Percentiles rank a stretch among this genome's conserved stretches.
These are phyloP conservation scores for Jimgerdemannia flammicorona DNA, from an alignment of 192 early-diverging fungal genomes.

Conservation along the genomic window DNA sequence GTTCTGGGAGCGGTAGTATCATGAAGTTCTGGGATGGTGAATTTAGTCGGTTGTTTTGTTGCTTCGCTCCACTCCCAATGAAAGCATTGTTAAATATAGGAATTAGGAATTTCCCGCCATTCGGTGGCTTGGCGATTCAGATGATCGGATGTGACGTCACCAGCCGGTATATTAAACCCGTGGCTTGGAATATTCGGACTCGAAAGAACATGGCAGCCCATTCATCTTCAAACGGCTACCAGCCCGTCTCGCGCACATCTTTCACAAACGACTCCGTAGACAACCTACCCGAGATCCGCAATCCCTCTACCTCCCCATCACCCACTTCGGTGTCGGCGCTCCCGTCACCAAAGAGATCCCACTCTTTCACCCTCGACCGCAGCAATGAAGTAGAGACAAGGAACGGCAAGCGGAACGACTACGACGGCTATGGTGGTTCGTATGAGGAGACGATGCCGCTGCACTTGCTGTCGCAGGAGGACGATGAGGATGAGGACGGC, in stretches of 20 bases:
- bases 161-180: too few species aligned
- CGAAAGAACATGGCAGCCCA: too few species aligned
- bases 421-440: conserved; percentile 4
- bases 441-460: conserved; percentile 1
- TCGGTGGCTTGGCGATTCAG: too few species aligned
- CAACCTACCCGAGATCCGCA: not conserved
- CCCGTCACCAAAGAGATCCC: too few species aligned
- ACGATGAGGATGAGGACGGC: not conserved
- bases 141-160: too few species aligned
- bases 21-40: too few species aligned
- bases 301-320: not conserved
- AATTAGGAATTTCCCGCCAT: too few species aligned
- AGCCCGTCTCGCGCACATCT: not conserved
- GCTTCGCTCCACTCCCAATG: too few species aligned
- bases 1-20: too few species aligned
- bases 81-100: too few species aligned
- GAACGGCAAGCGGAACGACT: conserved; percentile 2
- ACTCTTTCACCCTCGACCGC: not conserved
- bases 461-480: not conserved
- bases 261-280: not conserved
- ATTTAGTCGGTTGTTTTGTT: too few species aligned
- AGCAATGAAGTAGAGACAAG: not conserved
- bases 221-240: not conserved
- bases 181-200: too few species aligned
- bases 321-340: not conserved